Base-by-base conservation (phyloP, 2,329 filamentous ascomycete genomes). In the Capronia epimyces region DNA sequence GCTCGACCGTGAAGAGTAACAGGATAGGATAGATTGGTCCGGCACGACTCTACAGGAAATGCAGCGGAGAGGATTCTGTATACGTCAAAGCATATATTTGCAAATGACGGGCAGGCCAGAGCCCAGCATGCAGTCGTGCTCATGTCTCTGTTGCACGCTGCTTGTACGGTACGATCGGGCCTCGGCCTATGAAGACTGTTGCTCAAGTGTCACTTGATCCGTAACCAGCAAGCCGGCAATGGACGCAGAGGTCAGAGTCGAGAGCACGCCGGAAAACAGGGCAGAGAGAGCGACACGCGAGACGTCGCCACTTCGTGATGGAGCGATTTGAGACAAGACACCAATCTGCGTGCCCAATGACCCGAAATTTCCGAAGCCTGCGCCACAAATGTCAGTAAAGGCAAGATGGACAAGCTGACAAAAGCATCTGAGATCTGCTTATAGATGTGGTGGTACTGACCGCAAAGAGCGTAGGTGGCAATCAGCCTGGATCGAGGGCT, bases 321-420 rank as follows among this genome's bases (percentile, higher is more conserved):
- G 88, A 0, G 87, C 84, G 54, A 95, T 80, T 71, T 94, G 88
- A 3, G 84, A 81, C 46, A 95, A 77, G 52, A 94, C 87, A 73
- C 89, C 89, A 55, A 95, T 93, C 70, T 95, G 89, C 49, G 89
- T 91, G 66, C 89, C 89, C 42, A 95, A 78, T 24, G 87, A 91
- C 47, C 86, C 86, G 60, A 95, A 85, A 73, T 95, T 95, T 56
- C 87, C 89, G 66, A 89, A 89, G 21, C 81, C 81, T 59, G 9
- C n/a, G 15, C n/a, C 50, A 32, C 25, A n/a, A 40, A 24, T 7
- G 25, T 21, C 42, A 27, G 27, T 20, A 24, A 32, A 5, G 29
- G 18, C 43, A 37, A 45, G 10, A 5, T 10, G 5, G 5, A 27
- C 10, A 10, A 32, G 29, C 29, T 32, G 3, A 32, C n/a, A n/a